These are phyloP conservation scores for Aphelidium insulamus DNA, from an alignment of 371 early-diverging fungal genomes.

Conservation along the genomic window DNA sequence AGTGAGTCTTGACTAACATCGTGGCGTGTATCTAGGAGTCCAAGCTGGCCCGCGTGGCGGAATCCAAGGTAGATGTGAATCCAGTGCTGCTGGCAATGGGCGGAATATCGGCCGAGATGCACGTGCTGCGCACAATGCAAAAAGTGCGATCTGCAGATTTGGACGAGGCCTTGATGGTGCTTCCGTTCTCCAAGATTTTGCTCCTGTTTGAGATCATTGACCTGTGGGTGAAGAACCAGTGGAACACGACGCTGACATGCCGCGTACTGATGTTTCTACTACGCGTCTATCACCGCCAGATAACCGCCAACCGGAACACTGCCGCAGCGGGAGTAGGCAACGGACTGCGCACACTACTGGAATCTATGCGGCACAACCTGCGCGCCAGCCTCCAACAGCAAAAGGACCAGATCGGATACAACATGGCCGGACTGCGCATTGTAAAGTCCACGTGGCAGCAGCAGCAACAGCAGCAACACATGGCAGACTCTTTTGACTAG, in stretches of 20 bases:
- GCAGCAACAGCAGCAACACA: too few relatives aligned
- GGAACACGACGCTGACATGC: constrained; percentile 49
- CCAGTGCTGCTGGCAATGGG: constrained; percentile 46
- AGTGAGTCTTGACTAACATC: too few relatives aligned
- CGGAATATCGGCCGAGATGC: constrained; percentile 44
- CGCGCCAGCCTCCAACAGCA: constrained; percentile 34
- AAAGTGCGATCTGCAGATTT: constrained; percentile 57
- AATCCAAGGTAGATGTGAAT: too few relatives aligned
- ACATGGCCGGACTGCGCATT: constrained; percentile 10
- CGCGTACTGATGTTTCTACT: constrained; percentile 59
- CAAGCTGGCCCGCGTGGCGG: too few relatives aligned
- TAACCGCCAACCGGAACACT: constrained; percentile 43
- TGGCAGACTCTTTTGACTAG: too few relatives aligned
- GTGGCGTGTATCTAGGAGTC: too few relatives aligned
- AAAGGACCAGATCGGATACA: constrained; percentile 22
- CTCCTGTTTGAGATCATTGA: constrained; percentile 49
- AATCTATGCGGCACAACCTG: constrained; percentile 37
- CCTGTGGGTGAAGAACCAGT: constrained; percentile 50
- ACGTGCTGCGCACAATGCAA: constrained; percentile 50
- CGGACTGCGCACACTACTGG: constrained; percentile 56
- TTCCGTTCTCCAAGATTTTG: constrained; percentile 55
- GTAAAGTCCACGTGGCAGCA: too few relatives aligned
- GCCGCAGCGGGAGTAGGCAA: too few relatives aligned
- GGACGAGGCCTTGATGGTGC: constrained; percentile 64
- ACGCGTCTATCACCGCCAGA: constrained; percentile 58